Conservation (phyloP, 176 grass and related monocot species). For the Oryza glumipatula region DNA sequence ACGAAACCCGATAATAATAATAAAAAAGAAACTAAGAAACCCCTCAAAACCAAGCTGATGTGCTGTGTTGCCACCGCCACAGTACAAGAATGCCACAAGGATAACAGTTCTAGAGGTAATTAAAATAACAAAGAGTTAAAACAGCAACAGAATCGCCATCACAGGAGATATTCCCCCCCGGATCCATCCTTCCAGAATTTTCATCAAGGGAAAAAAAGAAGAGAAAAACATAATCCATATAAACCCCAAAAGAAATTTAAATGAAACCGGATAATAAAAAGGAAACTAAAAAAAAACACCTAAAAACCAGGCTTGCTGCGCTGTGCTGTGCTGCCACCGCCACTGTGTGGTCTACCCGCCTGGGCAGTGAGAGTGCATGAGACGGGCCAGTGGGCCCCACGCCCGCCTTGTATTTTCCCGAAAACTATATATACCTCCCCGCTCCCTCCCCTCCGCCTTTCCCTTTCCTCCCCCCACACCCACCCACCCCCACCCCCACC, state of each 20-base stretch:
- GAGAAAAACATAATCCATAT: background rate
- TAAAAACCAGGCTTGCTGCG: background rate
- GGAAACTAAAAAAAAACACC: background rate
- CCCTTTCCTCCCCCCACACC: constrained; percentile 56
- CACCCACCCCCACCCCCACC: background rate
- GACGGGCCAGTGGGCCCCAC: constrained; percentile 41
- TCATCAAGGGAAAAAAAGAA: background rate
- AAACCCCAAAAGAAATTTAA: too few species aligned
- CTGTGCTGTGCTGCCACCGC: background rate
- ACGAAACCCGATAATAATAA: background rate
- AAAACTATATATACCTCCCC: constrained; percentile 94
- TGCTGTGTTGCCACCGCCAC: background rate
- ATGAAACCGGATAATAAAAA: background rate
- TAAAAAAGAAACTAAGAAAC: background rate
- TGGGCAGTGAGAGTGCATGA: constrained; percentile 45
- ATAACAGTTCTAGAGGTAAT: background rate
- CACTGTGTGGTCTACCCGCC: background rate
- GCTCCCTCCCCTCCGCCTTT: constrained; percentile 50
- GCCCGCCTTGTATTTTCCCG: constrained; percentile 71
- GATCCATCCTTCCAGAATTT: background rate
- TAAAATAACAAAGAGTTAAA: background rate
- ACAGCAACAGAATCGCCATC: background rate
- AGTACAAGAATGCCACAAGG: too few species aligned
- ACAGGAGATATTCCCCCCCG: constrained; percentile 1
- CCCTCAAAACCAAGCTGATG: background rate